Evolutionary conservation across 345 rosid genomes (phyloP), one percentile per base, ranked within the genome.

Genomic region (Citrus australasica): DNA sequence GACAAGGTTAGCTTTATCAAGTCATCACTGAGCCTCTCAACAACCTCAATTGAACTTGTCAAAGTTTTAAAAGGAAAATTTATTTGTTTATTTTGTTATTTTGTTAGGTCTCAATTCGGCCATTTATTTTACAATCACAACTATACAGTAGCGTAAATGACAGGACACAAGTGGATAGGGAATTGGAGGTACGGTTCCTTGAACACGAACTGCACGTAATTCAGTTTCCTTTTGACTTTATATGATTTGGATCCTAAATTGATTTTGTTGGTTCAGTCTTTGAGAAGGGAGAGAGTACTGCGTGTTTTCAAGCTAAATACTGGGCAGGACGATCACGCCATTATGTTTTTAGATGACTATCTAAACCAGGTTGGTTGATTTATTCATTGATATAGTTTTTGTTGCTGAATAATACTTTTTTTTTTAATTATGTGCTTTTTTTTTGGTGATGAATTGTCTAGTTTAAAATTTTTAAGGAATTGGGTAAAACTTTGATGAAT

Each of bases 251-350:
- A 30, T 55, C 67, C 6, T 40, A 69, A 71, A 79, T 37, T 33
- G 3, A 68, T 74, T 76, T 55, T 16, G 9, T 70, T 42, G 79
- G 33, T 82, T 84, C 84, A 92, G 98, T 81, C 91, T 35, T 84
- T 90, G 79, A 91, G 89, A 79, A 91, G 98, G 86, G 91, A 87
- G 46, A 92, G 91, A 79, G 84, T 85, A 70, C 79, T 96, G 83
- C 94, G 97, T 42, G 70, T 96, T 80, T 96, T 94, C 84, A 94
- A 94, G 72, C 83, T 96, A 56, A 92, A 88, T 84, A 90, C 92
- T 22, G 98, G 97, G 77, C 94, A 96, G 82, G 94, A 96, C 83
- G 98, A 96, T 83, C 98, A 94, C 72, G 98, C 90, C 3, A 83
- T 94, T 33, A 88, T 96, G 91, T 92, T 94, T 82, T 74, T 88